Evolutionary conservation across 331 rosid genomes (phyloP).

Genomic region (Malus hybrid): DNA sequence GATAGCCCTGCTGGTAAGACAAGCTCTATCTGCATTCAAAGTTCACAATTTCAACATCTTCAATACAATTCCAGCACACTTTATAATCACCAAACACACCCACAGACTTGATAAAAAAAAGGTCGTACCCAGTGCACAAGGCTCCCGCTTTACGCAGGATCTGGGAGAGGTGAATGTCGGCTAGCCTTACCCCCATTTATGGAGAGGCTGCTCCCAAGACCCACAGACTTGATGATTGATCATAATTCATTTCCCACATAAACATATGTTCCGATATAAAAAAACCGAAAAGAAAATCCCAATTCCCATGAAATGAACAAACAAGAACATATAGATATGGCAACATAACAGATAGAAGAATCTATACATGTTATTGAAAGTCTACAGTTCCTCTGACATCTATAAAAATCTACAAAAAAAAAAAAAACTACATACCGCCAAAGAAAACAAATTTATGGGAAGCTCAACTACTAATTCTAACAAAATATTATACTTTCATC

Average conservation of each 20-base stretch:
- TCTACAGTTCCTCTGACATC: not conserved
- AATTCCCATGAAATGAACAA: not conserved
- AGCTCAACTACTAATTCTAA: not conserved
- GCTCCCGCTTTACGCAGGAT: too few species aligned
- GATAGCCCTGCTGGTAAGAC: conserved; percentile 42
- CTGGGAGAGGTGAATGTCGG: too few species aligned
- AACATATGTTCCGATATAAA: not conserved
- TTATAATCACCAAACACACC: not conserved
- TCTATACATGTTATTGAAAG: not conserved
- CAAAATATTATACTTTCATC: not conserved
- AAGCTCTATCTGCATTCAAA: conserved; percentile 14
- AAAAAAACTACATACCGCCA: not conserved
- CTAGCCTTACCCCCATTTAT: too few species aligned
- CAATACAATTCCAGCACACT: not conserved
- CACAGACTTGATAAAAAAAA: too few species aligned
- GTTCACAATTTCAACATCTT: not conserved
- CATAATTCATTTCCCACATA: not conserved
- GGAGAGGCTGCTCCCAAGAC: too few species aligned
- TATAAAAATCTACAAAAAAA: not conserved
- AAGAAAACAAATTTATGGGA: not conserved
- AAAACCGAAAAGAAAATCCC: not conserved
- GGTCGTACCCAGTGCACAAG: too few species aligned
- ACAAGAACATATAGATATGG: not conserved
- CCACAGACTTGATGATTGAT: not conserved
- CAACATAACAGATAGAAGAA: not conserved